A percentile compares a stretch with the other conserved stretches of the same genome.
phyloP scores from a whole-genome alignment of 345 rosid species.

The Ceriops zippeliana region DNA sequence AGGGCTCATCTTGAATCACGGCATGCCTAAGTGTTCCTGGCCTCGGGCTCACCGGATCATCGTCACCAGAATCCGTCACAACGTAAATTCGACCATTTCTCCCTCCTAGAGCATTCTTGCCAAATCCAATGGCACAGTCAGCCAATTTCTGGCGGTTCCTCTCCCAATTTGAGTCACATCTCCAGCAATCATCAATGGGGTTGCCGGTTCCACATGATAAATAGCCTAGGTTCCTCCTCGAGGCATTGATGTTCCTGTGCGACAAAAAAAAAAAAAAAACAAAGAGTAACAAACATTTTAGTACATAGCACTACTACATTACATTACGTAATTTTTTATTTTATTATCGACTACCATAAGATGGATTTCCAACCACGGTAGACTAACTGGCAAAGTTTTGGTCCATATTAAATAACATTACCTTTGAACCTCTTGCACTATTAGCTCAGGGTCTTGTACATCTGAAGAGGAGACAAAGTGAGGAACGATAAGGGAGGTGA shows the following conservation, averaged over 20 bases:
- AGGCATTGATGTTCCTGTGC: too few relatives aligned
- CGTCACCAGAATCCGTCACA: conserved; percentile 18
- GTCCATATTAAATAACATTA: not conserved
- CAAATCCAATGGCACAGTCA: conserved; percentile 30
- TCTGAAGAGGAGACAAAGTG: not conserved
- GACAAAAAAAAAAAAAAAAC: too few relatives aligned
- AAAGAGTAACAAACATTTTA: too few relatives aligned
- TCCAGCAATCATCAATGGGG: conserved; percentile 34
- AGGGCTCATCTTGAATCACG: conserved; percentile 25
- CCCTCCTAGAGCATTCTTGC: conserved; percentile 21
- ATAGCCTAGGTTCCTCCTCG: conserved; percentile 10
- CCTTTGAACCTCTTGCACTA: not conserved
- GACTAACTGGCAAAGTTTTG: too few relatives aligned
- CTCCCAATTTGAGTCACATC: conserved; percentile 25
- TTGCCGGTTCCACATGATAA: conserved; percentile 23
- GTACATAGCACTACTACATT: too few relatives aligned
- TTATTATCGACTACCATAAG: too few relatives aligned
- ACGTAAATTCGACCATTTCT: conserved; percentile 25
- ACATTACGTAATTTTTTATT: too few relatives aligned
- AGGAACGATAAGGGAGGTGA: not conserved
- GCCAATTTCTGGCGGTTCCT: conserved; percentile 25
- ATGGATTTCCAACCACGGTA: too few relatives aligned
- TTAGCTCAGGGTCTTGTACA: not conserved
- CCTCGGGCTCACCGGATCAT: conserved; percentile 22
- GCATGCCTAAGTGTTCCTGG: conserved; percentile 29